Base-by-base conservation (phyloP, 495 filamentous ascomycete species). In the Neurospora tetrasperma region DNA sequence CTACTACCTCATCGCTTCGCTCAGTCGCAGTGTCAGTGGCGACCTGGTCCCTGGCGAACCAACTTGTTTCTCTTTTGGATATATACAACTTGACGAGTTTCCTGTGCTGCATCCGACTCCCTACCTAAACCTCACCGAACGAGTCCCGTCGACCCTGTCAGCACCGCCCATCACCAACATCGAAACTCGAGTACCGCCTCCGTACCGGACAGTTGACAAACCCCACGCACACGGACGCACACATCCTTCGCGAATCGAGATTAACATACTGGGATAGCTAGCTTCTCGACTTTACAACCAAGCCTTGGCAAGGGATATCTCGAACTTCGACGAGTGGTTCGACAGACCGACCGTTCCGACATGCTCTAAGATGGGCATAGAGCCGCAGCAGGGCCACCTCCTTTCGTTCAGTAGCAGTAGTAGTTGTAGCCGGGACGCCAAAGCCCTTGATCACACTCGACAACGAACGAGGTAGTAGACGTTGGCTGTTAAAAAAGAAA, bases 301-400 rank as follows among this genome's bases (percentile, higher is more conserved):
- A 35, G 14, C 54, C 54, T 35, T 66, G 54, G 27, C 54, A 35
- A 66, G 54, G 54, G 35, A 27, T 18, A 35, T 7, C 18, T 66
- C 54, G 14, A 35, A 66, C 54, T 35, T 66, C 1, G 10, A n/a
- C 54, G 54, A 35, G 27, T 66, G 27, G 54, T 35, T 27, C 54
- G 27, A 66, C 14, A 66, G 35, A 66, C 54, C 54, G 54, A 66
- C 54, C 54, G 54, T 66, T 66, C 27, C 54, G 54, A 18, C 14
- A 66, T 66, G 44, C 31, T 39, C 66, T 71, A 71, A 71, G 44
- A 71, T 71, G 71, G 71, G 71, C 71, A 71, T 71, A 69, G 71
- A 71, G 42, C 54, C 31, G 27, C 27, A 66, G 54, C 54, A 66
- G 27, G 54, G 27, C 54, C 35, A 5, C 23, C 54, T 66, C 14